Evolutionary conservation across 2,329 filamentous ascomycete species (phyloP).

Genomic region (Monilinia aucupariae): DNA sequence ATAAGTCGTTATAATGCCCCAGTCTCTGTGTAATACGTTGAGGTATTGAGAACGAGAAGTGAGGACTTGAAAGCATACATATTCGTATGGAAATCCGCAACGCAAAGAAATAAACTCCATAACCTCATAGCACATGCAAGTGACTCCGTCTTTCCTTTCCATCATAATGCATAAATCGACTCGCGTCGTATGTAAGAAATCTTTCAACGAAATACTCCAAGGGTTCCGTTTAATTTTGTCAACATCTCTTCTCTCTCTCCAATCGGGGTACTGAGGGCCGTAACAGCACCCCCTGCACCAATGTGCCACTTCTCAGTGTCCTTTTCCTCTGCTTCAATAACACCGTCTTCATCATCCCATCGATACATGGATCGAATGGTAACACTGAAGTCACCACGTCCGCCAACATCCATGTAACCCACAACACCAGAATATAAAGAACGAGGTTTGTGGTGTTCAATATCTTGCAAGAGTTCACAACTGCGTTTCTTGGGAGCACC

Average conservation of each 20-base stretch:
- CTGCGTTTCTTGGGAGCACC: constrained; percentile 91
- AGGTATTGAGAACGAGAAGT: neutral
- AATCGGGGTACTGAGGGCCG: constrained; percentile 70
- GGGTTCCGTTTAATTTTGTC: constrained; percentile 48
- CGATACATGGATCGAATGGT: constrained; percentile 78
- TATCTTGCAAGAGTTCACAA: constrained; percentile 69
- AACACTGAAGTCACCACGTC: constrained; percentile 84
- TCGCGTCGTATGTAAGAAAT: constrained; percentile 11
- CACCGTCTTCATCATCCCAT: constrained; percentile 55
- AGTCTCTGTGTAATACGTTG: neutral
- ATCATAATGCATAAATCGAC: constrained; percentile 8
- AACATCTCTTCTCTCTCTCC: constrained; percentile 91
- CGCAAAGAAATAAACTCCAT: neutral
- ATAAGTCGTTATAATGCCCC: constrained; percentile 6
- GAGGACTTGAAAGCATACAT: neutral
- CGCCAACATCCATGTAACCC: constrained; percentile 82
- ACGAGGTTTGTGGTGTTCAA: constrained; percentile 58
- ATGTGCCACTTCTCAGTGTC: constrained; percentile 66
- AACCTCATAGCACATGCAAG: neutral
- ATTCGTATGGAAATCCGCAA: neutral
- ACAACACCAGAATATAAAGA: constrained; percentile 84
- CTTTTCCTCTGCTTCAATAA: constrained; percentile 28
- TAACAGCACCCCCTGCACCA: constrained; percentile 87
- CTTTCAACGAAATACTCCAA: constrained; percentile 28
- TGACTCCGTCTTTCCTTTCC: neutral